Conservation (phyloP, 1,284 basidiomycete genomes). For the Ganoderma sinense region DNA sequence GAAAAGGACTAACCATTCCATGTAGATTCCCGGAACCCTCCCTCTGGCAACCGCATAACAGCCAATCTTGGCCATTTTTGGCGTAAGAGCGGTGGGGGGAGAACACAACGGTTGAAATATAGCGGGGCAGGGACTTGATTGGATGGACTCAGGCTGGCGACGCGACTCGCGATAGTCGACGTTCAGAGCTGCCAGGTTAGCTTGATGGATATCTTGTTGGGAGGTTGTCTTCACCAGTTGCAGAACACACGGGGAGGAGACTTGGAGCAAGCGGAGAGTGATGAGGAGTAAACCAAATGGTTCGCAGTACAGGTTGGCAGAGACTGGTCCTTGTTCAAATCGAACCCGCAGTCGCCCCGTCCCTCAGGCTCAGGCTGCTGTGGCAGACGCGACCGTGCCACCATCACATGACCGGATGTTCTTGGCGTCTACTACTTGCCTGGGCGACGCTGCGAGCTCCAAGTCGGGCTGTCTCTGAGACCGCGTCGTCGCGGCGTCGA, state of each 20-base stretch:
- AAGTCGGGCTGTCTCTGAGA: not conserved
- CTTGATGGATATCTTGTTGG: not conserved
- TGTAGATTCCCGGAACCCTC: slow-evolving; percentile 35
- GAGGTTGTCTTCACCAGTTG: not conserved
- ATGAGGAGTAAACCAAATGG: not conserved
- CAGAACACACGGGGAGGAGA: not conserved
- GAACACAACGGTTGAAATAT: not conserved
- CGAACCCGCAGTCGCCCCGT: not conserved
- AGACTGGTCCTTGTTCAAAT: not conserved
- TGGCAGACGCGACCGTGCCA: not conserved
- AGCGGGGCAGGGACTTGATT: not conserved
- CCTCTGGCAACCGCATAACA: slow-evolving; percentile 42
- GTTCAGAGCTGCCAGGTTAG: not conserved
- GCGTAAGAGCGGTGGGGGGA: too few relatives aligned
- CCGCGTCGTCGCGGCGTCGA: not conserved
- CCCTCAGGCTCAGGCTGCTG: too few relatives aligned
- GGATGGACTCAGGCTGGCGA: not conserved
- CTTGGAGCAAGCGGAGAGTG: not conserved
- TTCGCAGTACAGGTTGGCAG: not conserved
- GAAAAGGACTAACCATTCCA: slow-evolving; percentile 32
- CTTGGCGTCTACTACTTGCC: not conserved
- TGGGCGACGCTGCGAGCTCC: too few relatives aligned
- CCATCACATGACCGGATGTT: not conserved
- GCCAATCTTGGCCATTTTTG: slow-evolving; percentile 9
- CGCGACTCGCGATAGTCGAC: not conserved